Conservation (phyloP, 148 eudicot species). For the Spergularia bocconei region DNA sequence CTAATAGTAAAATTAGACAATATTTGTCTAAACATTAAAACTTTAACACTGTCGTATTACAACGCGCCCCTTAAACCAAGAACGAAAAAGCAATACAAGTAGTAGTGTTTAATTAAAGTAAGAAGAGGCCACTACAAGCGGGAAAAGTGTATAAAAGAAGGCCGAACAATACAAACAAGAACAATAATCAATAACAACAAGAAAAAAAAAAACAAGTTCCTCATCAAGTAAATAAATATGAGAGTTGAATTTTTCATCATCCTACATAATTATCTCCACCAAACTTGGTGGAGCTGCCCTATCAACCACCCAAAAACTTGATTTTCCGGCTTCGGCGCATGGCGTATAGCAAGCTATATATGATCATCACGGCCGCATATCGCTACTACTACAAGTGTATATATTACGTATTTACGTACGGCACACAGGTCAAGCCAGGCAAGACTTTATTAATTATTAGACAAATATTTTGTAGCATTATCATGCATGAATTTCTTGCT, state of each 20-base stretch:
- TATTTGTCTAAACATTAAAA: too few species aligned
- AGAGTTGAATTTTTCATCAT: slow-evolving; percentile 6
- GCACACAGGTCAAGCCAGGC: slow-evolving; percentile 56
- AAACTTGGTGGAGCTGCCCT: slow-evolving; percentile 25
- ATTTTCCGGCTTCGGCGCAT: background rate
- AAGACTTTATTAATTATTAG: slow-evolving; percentile 21
- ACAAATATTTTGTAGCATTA: slow-evolving; percentile 1
- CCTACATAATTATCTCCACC: slow-evolving; percentile 18
- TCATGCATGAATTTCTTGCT: background rate
- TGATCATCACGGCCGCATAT: background rate
- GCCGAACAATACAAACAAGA: slow-evolving; percentile 17
- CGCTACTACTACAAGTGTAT: slow-evolving; percentile 21
- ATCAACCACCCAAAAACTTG: slow-evolving; percentile 16
- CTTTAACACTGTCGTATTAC: too few species aligned
- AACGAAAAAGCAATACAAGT: too few species aligned
- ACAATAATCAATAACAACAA: background rate
- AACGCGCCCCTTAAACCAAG: too few species aligned
- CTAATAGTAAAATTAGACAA: too few species aligned
- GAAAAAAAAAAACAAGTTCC: background rate
- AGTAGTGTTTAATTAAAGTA: slow-evolving; percentile 4
- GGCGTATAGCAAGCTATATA: background rate
- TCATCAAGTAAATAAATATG: slow-evolving; percentile 19
- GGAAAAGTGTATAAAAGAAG: slow-evolving; percentile 19
- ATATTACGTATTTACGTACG: slow-evolving; percentile 18
- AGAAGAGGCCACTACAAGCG: slow-evolving; percentile 21